phyloP scores from a whole-genome alignment of 1,284 basidiomycete genomes.

The Athelia sp. region DNA sequence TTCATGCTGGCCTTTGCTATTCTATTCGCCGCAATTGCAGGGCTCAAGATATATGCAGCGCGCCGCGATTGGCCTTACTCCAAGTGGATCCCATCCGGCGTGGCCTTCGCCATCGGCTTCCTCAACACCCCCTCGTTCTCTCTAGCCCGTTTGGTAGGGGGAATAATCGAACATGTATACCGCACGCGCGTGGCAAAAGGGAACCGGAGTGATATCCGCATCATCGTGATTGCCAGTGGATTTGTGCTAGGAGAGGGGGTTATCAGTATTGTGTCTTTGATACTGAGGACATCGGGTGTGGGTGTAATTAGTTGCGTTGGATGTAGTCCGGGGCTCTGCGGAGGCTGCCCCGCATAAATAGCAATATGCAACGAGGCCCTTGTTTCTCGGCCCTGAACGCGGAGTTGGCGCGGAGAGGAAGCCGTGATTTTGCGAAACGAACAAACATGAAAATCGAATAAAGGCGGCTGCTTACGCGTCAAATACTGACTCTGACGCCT shows the following conservation, averaged over 20 bases:
- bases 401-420: too few relatives aligned
- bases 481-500: too few relatives aligned
- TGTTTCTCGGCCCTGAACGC: too few relatives aligned
- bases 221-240: constrained; percentile 90
- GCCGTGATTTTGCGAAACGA: too few relatives aligned
- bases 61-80: constrained; percentile 43
- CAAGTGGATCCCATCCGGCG: constrained; percentile 84
- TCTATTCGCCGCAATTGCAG: constrained; percentile 65
- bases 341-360: constrained; percentile 49
- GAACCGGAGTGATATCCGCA: constrained; percentile 54
- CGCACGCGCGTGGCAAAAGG: constrained; percentile 45
- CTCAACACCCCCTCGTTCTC: constrained; percentile 96
- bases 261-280: constrained; percentile 76
- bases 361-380: too few relatives aligned
- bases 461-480: too few relatives aligned
- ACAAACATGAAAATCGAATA: too few relatives aligned
- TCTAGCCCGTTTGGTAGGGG: constrained; percentile 87
- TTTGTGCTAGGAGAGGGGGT: constrained; percentile 96
- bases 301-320: constrained; percentile 82
- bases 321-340: constrained; percentile 70
- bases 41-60: constrained; percentile 60
- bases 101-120: constrained; percentile 88
- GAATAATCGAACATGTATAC: constrained; percentile 72
- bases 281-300: constrained; percentile 71
- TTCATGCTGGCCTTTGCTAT: constrained; percentile 83